Base-by-base conservation (phyloP, 192 early-diverging fungal genomes). In the Backusella tuberculispora region DNA sequence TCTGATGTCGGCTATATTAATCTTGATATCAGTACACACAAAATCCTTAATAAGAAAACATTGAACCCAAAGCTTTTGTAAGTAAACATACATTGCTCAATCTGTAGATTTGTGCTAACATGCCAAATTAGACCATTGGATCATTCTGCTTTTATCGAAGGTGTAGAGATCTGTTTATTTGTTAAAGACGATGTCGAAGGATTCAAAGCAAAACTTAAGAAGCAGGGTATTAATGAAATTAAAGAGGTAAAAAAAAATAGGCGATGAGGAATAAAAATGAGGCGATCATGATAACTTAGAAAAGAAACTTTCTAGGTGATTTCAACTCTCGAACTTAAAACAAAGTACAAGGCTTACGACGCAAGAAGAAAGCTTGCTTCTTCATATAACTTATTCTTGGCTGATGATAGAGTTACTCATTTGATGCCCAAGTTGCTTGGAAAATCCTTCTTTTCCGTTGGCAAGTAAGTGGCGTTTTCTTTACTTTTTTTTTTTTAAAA, bases 331-430 rank as follows among this genome's bases (percentile, higher is more conserved):
- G 91, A 95, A 80, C 85, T 99, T 50, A 89, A 90, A 60, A 86
- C 87, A 70, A 92, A 95, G 72, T 96, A 91, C 80, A 89, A 90
- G 76, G 76, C 93, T 45, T 95, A 89, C 78, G 95, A 99, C 82
- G 88, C 92, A 19, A 92, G 90, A 82, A 88, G 96, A 77, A 84
- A 91, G 73, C 88, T 98, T 21, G 83, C 88, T 66, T 80, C 80
- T 29, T 85, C 87, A 3, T 97, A 94, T 78, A 92, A 95, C 63
- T 77, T 97, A 74, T 99, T 99, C 76, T 83, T 98, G 72, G 88
- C 93, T 17, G 96, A 98, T 84, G 94, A 96, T 41, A 87, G 92
- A 13, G 83, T 99, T 15, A 64, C 97, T 41, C 81, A 86, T 56
- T 74, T 92, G 6, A 82, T 99, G 75, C 96, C 96, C 9, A 88